Percentiles rank a stretch among this genome's conserved stretches.
phyloP scores from a whole-genome alignment of 2,329 filamentous ascomycete genomes.

The Ceratocystiopsis sp. region DNA sequence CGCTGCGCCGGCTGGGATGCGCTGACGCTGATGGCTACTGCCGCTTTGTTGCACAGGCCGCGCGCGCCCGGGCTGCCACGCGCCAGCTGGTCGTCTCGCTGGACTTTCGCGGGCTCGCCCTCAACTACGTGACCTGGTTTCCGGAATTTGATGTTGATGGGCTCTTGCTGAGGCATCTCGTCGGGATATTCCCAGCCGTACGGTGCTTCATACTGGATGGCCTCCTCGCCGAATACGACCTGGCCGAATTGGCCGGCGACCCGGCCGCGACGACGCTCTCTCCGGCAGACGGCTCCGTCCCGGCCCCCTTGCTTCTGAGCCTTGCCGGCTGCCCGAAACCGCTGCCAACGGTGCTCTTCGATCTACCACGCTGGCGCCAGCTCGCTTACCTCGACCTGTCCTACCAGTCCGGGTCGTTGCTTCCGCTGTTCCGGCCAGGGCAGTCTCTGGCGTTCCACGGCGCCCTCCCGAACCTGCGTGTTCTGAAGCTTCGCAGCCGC shows the following conservation, averaged over 20 bases:
- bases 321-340: constrained; percentile 23
- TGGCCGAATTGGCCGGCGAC: constrained; percentile 16
- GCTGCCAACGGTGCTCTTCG: constrained; percentile 24
- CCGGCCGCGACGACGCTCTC: neutral
- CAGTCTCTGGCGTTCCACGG: constrained; percentile 4
- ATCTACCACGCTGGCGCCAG: constrained; percentile 17
- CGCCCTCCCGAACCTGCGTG: constrained; percentile 28
- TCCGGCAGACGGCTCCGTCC: constrained; percentile 1
- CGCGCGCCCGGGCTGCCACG: constrained; percentile 12
- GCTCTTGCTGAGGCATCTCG: too few species aligned
- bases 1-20: constrained; percentile 19
- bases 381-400: constrained; percentile 38
- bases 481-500: constrained; percentile 32
- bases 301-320: constrained; percentile 25
- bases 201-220: constrained; percentile 31
- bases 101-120: constrained; percentile 29
- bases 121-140: constrained; percentile 22
- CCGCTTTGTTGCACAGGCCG: too few species aligned
- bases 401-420: constrained; percentile 27
- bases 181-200: constrained; percentile 22
- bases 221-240: constrained; percentile 28
- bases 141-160: constrained; percentile 12
- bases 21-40: too few species aligned
- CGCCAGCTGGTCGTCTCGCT: constrained; percentile 27
- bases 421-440: constrained; percentile 11